Evolutionary conservation across 257 asterid genomes (phyloP).

Genomic region (Gardenia jasminoides): DNA sequence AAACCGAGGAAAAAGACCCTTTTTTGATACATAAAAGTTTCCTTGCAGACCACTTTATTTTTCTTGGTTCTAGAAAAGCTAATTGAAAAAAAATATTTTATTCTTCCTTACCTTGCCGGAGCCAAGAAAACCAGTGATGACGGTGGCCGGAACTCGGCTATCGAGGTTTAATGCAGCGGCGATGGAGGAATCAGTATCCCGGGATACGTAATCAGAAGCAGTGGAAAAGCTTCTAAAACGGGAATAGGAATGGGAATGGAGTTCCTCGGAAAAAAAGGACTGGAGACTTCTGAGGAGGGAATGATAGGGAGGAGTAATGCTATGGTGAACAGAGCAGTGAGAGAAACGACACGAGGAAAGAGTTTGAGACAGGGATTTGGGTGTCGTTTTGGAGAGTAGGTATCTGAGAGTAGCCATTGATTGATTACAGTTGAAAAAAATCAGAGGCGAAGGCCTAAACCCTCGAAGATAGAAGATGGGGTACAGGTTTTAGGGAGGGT

Average conservation of each 20-base stretch:
- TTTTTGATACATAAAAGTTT: not conserved
- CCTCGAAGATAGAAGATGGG: conserved; percentile 27
- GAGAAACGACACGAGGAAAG: conserved; percentile 23
- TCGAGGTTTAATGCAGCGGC: conserved; percentile 69
- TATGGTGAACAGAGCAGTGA: not conserved
- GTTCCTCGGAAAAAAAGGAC: conserved; percentile 22
- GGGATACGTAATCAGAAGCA: conserved; percentile 44
- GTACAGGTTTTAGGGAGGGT: not conserved
- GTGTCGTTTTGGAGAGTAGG: conserved; percentile 51
- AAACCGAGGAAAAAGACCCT: not conserved
- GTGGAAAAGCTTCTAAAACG: conserved; percentile 49
- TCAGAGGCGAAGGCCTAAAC: conserved; percentile 39
- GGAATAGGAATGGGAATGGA: conserved; percentile 25
- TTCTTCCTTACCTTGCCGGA: conserved; percentile 71
- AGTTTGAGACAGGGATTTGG: conserved; percentile 26
- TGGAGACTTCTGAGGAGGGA: conserved; percentile 35
- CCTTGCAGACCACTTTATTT: not conserved
- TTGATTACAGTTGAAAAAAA: not conserved
- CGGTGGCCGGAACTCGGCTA: conserved; percentile 77
- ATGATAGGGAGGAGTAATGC: not conserved
- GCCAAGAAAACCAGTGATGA: conserved; percentile 92
- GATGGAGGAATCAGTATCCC: conserved; percentile 55
- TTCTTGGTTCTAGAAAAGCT: not conserved
- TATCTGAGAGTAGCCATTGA: conserved; percentile 51
- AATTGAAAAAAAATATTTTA: not conserved